Conservation (phyloP, 2,329 filamentous ascomycete genomes). For the Fusarium penzigii region DNA sequence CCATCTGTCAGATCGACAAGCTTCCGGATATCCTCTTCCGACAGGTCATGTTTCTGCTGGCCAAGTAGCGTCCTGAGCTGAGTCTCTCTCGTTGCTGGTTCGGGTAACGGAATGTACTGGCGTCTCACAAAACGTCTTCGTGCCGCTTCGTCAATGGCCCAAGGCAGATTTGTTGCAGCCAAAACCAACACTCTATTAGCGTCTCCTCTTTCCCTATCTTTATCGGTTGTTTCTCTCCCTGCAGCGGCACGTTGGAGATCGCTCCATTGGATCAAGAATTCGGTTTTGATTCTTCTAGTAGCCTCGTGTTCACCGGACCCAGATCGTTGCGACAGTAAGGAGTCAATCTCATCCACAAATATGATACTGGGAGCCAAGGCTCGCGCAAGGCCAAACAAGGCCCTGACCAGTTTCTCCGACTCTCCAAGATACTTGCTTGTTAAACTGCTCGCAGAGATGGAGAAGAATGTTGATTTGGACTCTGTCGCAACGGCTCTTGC, state of each 20-base stretch:
- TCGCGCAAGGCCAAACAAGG: slow-evolving; percentile 88
- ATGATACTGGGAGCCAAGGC: slow-evolving; percentile 91
- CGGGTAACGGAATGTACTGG: slow-evolving; percentile 94
- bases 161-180: slow-evolving; percentile 93
- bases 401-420: slow-evolving; percentile 92
- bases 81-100: slow-evolving; percentile 74
- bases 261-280: slow-evolving; percentile 97
- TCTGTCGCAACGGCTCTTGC: slow-evolving; percentile 91
- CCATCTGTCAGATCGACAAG: slow-evolving; percentile 84
- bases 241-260: slow-evolving; percentile 90
- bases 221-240: slow-evolving; percentile 70
- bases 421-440: slow-evolving; percentile 97
- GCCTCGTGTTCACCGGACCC: slow-evolving; percentile 90
- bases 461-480: slow-evolving; percentile 93
- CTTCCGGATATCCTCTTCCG: slow-evolving; percentile 67
- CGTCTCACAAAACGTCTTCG: slow-evolving; percentile 85
- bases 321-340: slow-evolving; percentile 79
- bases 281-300: slow-evolving; percentile 91
- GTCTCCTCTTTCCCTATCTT: slow-evolving; percentile 73
- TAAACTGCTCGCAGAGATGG: slow-evolving; percentile 89
- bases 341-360: slow-evolving; percentile 98
- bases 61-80: slow-evolving; percentile 80
- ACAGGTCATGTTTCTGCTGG: slow-evolving; percentile 83
- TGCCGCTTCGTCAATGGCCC: slow-evolving; percentile 97
- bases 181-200: slow-evolving; percentile 87